Percentiles rank a stretch among this genome's conserved stretches.
phyloP scores from a whole-genome alignment of 73 alveolate species.

The Stentor roeselii region DNA sequence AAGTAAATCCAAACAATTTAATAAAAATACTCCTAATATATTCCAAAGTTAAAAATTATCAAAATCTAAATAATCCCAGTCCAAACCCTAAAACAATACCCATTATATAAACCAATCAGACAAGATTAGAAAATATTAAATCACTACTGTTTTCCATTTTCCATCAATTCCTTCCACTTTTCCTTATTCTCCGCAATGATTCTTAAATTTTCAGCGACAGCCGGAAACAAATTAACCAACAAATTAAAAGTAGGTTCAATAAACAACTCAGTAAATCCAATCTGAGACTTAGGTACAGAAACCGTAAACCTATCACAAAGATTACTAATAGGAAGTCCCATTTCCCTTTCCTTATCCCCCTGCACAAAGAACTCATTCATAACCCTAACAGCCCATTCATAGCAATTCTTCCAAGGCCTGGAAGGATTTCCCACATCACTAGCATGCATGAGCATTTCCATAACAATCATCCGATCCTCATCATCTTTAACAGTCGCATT shows the following conservation, averaged over 20 bases:
- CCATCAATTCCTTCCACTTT: no score
- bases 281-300: constrained; percentile 40
- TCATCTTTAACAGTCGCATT: constrained; percentile 12
- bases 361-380: constrained; percentile 56
- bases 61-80: no score
- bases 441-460: constrained; percentile 34
- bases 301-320: constrained; percentile 59
- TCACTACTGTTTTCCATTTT: no score
- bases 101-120: no score
- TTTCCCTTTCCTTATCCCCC: constrained; percentile 69
- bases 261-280: constrained; percentile 60
- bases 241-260: constrained; percentile 28
- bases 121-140: no score
- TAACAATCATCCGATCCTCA: constrained; percentile 17
- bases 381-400: constrained; percentile 65
- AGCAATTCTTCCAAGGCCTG: constrained; percentile 49
- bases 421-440: constrained; percentile 54
- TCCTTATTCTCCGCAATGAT: no score
- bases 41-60: no score
- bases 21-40: no score
- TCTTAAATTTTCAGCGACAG: no score
- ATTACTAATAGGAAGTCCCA: constrained; percentile 44
- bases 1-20: no score
- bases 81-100: no score
- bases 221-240: no score